Evolutionary conservation across 192 early-diverging fungal species (phyloP).

Genomic region (Phlyctochytrium planicorne): DNA sequence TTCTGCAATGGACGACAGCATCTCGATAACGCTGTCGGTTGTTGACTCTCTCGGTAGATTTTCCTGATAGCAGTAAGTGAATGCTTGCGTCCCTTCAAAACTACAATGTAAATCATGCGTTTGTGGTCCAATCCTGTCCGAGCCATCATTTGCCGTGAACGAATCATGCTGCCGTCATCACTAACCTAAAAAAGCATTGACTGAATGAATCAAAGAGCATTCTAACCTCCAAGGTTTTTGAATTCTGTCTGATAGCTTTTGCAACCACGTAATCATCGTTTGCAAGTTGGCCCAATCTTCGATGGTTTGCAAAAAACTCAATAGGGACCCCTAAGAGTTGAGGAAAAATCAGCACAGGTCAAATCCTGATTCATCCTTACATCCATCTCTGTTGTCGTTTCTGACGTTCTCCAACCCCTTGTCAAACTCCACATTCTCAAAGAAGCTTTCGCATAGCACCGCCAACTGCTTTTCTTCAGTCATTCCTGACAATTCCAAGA

Average conservation of each 20-base stretch:
- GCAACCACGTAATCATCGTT: conserved; percentile 35
- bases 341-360: not conserved
- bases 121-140: too few relatives aligned
- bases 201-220: too few relatives aligned
- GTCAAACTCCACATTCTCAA: not conserved
- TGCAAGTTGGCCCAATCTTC: conserved; percentile 15
- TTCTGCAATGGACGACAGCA: too few relatives aligned
- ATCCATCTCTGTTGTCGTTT: not conserved
- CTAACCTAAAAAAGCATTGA: too few relatives aligned
- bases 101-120: too few relatives aligned
- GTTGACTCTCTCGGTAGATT: too few relatives aligned
- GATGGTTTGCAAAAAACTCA: conserved; percentile 12
- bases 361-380: not conserved
- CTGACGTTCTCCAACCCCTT: not conserved
- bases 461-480: not conserved
- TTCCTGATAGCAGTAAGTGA: too few relatives aligned
- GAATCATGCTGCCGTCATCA: too few relatives aligned
- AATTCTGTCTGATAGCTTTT: conserved; percentile 21
- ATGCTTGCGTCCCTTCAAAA: too few relatives aligned
- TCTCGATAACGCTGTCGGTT: too few relatives aligned
- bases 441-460: not conserved
- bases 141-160: too few relatives aligned
- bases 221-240: conserved; percentile 19
- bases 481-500: not conserved
- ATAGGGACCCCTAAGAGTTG: conserved; percentile 20